Evolutionary conservation across 306 rosid genomes (phyloP).

Genomic region (Trifolium repens): DNA sequence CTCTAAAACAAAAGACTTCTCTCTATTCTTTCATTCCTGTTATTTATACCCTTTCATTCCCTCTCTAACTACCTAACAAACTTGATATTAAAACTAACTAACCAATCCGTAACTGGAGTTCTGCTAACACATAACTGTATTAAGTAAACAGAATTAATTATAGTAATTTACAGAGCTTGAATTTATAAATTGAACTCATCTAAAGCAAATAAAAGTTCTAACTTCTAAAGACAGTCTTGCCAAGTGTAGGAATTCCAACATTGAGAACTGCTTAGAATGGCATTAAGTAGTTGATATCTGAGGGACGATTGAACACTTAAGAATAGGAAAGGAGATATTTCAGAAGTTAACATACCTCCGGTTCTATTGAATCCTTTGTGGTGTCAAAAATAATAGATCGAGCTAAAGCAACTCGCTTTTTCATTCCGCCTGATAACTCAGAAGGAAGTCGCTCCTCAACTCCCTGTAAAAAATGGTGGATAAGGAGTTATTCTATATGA

Average conservation of each 20-base stretch:
- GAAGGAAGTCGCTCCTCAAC: conserved; percentile 96
- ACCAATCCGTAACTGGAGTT: not conserved
- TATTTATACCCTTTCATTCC: not conserved
- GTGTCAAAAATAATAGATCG: conserved; percentile 87
- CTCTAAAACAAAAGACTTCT: conserved; percentile 1
- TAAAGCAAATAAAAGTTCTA: conserved; percentile 30
- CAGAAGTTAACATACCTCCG: conserved; percentile 73
- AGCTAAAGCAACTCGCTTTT: conserved; percentile 97
- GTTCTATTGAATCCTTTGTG: conserved; percentile 74
- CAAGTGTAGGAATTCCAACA: conserved; percentile 11
- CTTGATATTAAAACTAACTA: conserved; percentile 11
- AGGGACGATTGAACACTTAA: conserved; percentile 13
- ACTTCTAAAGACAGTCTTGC: conserved; percentile 8
- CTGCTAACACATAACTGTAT: conserved; percentile 6
- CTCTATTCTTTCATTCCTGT: not conserved
- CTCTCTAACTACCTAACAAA: conserved; percentile 8
- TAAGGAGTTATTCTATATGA: conserved; percentile 24
- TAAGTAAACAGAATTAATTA: not conserved
- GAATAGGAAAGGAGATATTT: conserved; percentile 4
- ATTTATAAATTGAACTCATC: conserved; percentile 26
- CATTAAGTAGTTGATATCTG: conserved; percentile 24
- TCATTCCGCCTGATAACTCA: conserved; percentile 99
- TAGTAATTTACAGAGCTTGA: conserved; percentile 13
- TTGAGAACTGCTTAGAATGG: conserved; percentile 11
- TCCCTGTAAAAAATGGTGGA: conserved; percentile 52